Percentiles rank a stretch among this genome's conserved stretches.
phyloP scores from a whole-genome alignment of 2,329 filamentous ascomycete species.

The Phyllosticta ampelicida region DNA sequence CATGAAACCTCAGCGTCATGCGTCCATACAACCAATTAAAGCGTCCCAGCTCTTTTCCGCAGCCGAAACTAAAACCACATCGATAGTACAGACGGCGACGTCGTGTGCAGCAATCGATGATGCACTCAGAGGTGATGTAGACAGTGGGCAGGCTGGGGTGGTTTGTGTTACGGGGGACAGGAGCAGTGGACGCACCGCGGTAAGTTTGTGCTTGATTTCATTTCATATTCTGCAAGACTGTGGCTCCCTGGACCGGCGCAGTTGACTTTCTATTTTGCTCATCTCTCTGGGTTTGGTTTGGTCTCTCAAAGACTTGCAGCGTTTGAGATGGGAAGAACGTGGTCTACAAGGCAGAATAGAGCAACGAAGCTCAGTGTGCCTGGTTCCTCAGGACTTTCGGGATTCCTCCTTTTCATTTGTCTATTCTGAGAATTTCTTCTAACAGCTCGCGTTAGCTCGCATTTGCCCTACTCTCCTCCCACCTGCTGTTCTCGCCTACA shows the following conservation, averaged over 20 bases:
- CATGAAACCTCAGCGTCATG: background rate
- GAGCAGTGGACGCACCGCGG: slow-evolving; percentile 17
- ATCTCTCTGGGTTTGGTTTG: background rate
- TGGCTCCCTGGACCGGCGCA: background rate
- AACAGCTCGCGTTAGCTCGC: slow-evolving; percentile 18
- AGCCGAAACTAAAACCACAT: background rate
- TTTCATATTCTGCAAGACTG: background rate
- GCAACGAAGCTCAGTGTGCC: background rate
- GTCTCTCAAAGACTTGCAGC: too few relatives aligned
- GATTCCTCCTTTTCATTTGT: background rate
- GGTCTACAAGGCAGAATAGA: too few relatives aligned
- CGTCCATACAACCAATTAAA: background rate
- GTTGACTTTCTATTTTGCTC: too few relatives aligned
- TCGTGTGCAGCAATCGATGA: slow-evolving; percentile 25
- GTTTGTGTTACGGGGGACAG: slow-evolving; percentile 26
- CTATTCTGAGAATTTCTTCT: background rate
- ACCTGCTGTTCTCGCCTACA: slow-evolving; percentile 22
- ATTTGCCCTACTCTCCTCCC: slow-evolving; percentile 27
- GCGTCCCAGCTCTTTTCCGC: background rate
- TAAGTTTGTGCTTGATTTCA: slow-evolving; percentile 13
- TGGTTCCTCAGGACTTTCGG: background rate
- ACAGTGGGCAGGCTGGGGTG: slow-evolving; percentile 22
- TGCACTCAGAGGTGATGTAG: slow-evolving; percentile 28
- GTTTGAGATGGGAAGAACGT: too few relatives aligned
- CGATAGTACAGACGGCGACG: slow-evolving; percentile 13